Base-by-base conservation (phyloP, 2,329 filamentous ascomycete species). In the Ophiostoma novo-ulmi region DNA sequence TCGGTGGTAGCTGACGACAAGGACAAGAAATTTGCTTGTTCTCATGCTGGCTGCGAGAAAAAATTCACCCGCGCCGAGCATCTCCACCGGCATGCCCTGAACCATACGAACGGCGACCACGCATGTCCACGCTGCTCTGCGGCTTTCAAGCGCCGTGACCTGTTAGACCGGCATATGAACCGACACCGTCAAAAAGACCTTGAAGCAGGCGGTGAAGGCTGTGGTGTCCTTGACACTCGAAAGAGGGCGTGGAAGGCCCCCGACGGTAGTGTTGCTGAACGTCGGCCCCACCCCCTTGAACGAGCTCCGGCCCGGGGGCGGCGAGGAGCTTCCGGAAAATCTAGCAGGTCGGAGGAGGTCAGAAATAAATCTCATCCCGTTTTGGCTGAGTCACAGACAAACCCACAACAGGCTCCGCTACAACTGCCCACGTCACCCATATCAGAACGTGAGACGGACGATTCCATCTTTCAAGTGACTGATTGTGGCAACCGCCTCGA, bases 1-100 rank as follows among this genome's bases (percentile, higher is more conserved):
- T 22, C 20, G 20, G 20, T 22, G 35, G 63, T 20, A 22, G 20
- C 13, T 14, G 22, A 13, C 13, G 58, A 26, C 31, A 36, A 31
- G 38, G 65, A 67, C 22, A 73, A 73, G 44, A 69, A 55, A 14
- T 74, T 73, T 69, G 71, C 48, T n/a, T 74, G 73, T 69, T 26
- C 39, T 4, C 31, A 20, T 77, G 85, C 87, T 65, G 89, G 87
- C 44, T 94, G 91, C 78, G 89, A 89, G 73, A 94, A 93, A 83
- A 85, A 89, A 72, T 94, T 94, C 79, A 93, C 91, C 69, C 84
- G 91, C 72, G 90, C 91, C 10, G 91, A 94, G 79, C 91, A 94
- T 80, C 83, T 94, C 72, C 92, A 93, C 80, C 84, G 91, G 68
- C 91, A 94, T 80, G 90, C 93, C 80, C 78, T 94, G 77, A 94